Evolutionary conservation across 106 monocot species (phyloP).

Genomic region (Alisma plantagoaquatica): DNA sequence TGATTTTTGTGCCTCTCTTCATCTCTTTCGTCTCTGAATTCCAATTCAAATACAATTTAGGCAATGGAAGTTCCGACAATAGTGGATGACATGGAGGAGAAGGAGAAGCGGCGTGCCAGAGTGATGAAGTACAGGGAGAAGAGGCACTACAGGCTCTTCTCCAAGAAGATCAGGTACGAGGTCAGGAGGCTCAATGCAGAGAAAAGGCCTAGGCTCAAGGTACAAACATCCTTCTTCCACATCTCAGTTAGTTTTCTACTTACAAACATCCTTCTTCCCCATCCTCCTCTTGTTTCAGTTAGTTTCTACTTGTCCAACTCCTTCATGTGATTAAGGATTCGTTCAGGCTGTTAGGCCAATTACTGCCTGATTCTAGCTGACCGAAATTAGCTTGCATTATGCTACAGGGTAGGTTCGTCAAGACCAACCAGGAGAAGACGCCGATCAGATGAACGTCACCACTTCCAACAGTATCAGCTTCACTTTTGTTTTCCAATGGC

Average conservation of each 20-base stretch:
- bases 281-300: neutral
- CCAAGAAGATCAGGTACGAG: conserved; percentile 17
- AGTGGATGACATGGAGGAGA: conserved; percentile 4
- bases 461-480: too few species aligned
- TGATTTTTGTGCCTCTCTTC: neutral
- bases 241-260: neutral
- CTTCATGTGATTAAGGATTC: neutral
- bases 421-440: neutral
- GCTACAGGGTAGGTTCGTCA: conserved; percentile 13
- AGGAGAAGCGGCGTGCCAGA: conserved; percentile 7
- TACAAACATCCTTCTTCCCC: neutral
- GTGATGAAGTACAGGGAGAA: conserved; percentile 16
- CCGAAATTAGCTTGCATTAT: too few species aligned
- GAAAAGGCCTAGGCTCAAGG: conserved; percentile 15
- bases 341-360: neutral
- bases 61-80: neutral
- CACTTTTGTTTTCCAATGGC: too few species aligned
- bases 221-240: neutral
- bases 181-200: conserved; percentile 18
- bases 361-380: neutral
- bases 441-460: conserved; percentile 1
- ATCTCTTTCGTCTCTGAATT: neutral
- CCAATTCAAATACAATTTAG: too few species aligned
- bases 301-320: neutral
- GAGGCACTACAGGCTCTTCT: conserved; percentile 19